phyloP scores from a whole-genome alignment of 306 rosid species.

The Fagus crenata region DNA sequence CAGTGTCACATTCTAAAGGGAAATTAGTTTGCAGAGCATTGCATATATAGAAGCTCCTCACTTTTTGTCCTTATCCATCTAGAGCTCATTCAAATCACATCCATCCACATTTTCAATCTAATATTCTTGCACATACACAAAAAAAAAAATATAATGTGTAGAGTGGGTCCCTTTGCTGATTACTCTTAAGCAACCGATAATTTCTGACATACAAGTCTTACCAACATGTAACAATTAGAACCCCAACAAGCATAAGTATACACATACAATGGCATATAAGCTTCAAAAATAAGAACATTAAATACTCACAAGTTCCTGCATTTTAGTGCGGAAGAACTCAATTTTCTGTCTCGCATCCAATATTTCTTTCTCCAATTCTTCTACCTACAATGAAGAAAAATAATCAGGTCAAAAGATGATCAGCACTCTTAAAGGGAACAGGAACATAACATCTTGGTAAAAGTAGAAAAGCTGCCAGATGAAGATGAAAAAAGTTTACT shows the following conservation, averaged over 20 bases:
- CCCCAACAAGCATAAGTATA: slow-evolving; percentile 14
- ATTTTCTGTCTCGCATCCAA: slow-evolving; percentile 78
- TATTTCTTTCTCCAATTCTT: slow-evolving; percentile 87
- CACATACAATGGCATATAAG: slow-evolving; percentile 20
- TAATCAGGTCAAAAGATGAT: slow-evolving; percentile 19
- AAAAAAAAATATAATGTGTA: background rate
- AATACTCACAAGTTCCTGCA: slow-evolving; percentile 96
- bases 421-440: background rate
- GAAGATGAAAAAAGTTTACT: background rate
- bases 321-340: slow-evolving; percentile 68
- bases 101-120: slow-evolving; percentile 5
- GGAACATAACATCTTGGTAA: background rate
- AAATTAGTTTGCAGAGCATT: background rate
- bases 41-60: background rate
- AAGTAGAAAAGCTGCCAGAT: slow-evolving; percentile 3
- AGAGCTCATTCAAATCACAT: background rate
- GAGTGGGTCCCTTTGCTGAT: slow-evolving; percentile 26
- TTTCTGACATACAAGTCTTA: background rate
- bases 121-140: background rate
- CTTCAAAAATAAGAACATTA: slow-evolving; percentile 27
- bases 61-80: background rate
- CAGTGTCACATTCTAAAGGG: background rate
- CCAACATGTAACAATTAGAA: slow-evolving; percentile 22
- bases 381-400: slow-evolving; percentile 65
- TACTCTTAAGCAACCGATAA: slow-evolving; percentile 4